Conservation (phyloP, 257 asterid genomes). For the Galeopsis tetrahit region DNA sequence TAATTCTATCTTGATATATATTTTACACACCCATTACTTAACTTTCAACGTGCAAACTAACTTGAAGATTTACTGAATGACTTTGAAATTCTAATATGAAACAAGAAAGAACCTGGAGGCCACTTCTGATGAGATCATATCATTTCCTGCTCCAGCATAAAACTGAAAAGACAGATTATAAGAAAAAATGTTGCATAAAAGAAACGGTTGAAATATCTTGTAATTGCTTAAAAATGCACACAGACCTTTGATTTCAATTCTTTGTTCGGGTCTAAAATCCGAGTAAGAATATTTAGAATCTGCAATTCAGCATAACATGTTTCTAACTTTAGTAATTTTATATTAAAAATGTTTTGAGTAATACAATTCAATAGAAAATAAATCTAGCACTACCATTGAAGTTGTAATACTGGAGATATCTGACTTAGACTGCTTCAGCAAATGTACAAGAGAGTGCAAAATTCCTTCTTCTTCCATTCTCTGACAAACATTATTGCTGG, state of each 20-base stretch:
- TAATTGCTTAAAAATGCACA: conserved; percentile 16
- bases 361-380: conserved; percentile 22
- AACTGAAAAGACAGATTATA: conserved; percentile 49
- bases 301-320: conserved; percentile 43
- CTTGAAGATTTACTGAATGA: not conserved
- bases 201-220: conserved; percentile 18
- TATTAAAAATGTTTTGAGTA: conserved; percentile 9
- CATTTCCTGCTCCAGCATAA: conserved; percentile 54
- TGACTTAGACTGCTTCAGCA: conserved; percentile 54
- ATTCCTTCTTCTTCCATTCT: conserved; percentile 73
- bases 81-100: conserved; percentile 12
- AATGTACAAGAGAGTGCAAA: conserved; percentile 60
- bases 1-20: not conserved
- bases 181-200: conserved; percentile 30
- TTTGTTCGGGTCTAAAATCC: conserved; percentile 80
- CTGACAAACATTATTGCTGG: conserved; percentile 77
- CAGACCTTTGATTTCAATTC: conserved; percentile 73
- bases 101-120: conserved; percentile 54
- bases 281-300: conserved; percentile 76
- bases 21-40: not conserved
- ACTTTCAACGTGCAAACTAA: not conserved
- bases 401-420: conserved; percentile 46
- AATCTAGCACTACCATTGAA: conserved; percentile 53
- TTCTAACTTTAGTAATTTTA: conserved; percentile 30
- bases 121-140: conserved; percentile 36